Percentiles rank a stretch among this genome's conserved stretches.
Evolutionary conservation across 148 eudicot genomes (phyloP).

Genomic region (Drosera capensis): DNA sequence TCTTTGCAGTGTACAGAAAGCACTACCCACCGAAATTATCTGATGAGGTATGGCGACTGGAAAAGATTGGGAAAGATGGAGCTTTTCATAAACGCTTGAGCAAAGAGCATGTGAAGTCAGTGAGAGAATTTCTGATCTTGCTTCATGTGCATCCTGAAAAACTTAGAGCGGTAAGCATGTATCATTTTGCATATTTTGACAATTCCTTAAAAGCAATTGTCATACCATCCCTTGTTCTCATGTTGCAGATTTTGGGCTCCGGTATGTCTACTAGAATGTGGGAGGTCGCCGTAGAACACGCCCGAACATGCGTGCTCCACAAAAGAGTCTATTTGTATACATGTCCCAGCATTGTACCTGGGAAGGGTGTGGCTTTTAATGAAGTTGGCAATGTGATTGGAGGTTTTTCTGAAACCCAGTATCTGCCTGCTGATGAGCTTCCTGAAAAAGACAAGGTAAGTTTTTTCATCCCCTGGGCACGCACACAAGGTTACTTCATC

Average conservation of each 20-base stretch:
- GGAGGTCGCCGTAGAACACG: conserved; percentile 60
- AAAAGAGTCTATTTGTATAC: conserved; percentile 32
- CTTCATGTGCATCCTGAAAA: conserved; percentile 39
- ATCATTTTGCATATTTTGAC: background rate
- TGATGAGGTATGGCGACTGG: conserved; percentile 69
- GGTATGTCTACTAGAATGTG: conserved; percentile 84
- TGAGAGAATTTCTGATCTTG: conserved; percentile 61
- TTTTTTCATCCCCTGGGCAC: conserved; percentile 7
- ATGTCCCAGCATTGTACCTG: conserved; percentile 28
- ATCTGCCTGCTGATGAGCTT: conserved; percentile 35
- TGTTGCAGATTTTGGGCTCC: conserved; percentile 50
- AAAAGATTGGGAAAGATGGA: conserved; percentile 62
- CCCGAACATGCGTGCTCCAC: conserved; percentile 54
- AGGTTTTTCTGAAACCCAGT: conserved; percentile 41
- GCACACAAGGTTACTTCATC: conserved; percentile 1
- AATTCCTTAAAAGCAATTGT: background rate
- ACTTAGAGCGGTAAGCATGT: conserved; percentile 42
- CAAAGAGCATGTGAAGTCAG: conserved; percentile 34
- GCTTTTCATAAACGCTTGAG: conserved; percentile 56
- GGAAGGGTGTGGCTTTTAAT: conserved; percentile 61
- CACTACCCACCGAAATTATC: conserved; percentile 51
- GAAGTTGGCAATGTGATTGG: conserved; percentile 68
- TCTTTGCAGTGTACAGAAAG: conserved; percentile 62
- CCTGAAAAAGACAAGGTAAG: conserved; percentile 65
- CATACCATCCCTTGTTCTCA: background rate